Evolutionary conservation across 2,329 filamentous ascomycete genomes (phyloP), one percentile per base, ranked within the genome.

Genomic region (Colletotrichum sp.): DNA sequence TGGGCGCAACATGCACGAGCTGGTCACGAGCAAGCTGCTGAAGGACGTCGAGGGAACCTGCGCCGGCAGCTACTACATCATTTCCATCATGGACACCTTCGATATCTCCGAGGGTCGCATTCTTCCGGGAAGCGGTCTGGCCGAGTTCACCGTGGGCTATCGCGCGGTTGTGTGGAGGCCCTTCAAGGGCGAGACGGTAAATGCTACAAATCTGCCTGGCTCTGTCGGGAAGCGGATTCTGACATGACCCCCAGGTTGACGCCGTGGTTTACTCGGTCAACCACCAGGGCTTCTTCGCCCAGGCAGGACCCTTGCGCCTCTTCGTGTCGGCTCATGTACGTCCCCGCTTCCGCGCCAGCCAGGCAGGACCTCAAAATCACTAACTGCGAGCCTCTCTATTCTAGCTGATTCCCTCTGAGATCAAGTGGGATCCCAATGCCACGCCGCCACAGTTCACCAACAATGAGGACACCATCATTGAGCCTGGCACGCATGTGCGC

Each of bases 371-470:
- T 57, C 32, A 32, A 52, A 2, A 74, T 39, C 24, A 76, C 80
- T 83, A 77, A 83, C 80, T 75, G 66, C 80, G 80, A 63, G 32
- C 13, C 1, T 75, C 63, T 30, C 68, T 80, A 75, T 32, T 52
- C 49, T 83, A 98, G 95, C 92, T 97, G 87, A 98, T 99, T 80
- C 96, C 97, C 1, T 91, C 92, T 79, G 95, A 98, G 78, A 95
- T 98, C 86, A 97, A 95, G 86, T 99, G 95, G 89, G 96, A 98
- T 83, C 94, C 95, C 63, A 98, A 98, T 81, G 96, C 96, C 68
- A 98, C 96, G 49, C 97, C 97, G n/a, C 96, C 96, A 4, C 95
- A 98, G 82, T 99, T 96, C 85, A 98, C 96, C 52, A 96, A 99
- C 85, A 96, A 98, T 81, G 95, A 95, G 78, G 97, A 98, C 79